These are phyloP conservation scores for Candida corydali DNA, from an alignment of 805 yeast genomes.

Conservation along the genomic window DNA sequence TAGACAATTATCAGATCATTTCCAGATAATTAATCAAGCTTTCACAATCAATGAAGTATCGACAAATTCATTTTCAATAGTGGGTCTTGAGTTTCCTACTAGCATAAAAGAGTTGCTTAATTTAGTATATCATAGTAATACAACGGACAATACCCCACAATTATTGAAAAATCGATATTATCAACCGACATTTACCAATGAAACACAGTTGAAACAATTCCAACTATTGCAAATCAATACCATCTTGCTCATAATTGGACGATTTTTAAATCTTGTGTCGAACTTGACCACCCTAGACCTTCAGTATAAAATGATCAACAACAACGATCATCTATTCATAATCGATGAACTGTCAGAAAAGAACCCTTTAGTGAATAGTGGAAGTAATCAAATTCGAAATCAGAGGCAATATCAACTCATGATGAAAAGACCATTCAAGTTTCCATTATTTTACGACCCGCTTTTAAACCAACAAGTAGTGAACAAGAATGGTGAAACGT, in stretches of 20 bases:
- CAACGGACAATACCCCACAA: constrained; percentile 8
- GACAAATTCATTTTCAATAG: constrained; percentile 22
- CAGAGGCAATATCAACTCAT: background rate
- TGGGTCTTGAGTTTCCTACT: constrained; percentile 34
- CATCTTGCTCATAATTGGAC: constrained; percentile 26
- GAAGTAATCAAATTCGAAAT: too few species aligned
- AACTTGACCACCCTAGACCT: constrained; percentile 20
- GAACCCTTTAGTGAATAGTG: constrained; percentile 4
- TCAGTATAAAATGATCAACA: constrained; percentile 23
- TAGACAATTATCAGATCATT: constrained; percentile 8
- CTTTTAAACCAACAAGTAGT: constrained; percentile 16
- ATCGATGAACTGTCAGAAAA: constrained; percentile 17
- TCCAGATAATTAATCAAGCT: constrained; percentile 19
- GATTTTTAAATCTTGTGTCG: constrained; percentile 22
- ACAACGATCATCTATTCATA: constrained; percentile 20
- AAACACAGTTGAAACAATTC: constrained; percentile 9
- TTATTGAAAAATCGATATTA: constrained; percentile 7
- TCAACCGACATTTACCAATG: constrained; percentile 6
- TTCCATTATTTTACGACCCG: constrained; percentile 27
- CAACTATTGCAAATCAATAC: constrained; percentile 28
- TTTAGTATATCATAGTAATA: constrained; percentile 27
- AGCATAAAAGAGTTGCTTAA: constrained; percentile 25
- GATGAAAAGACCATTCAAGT: constrained; percentile 8
- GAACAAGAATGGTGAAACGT: constrained; percentile 1
- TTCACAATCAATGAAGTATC: constrained; percentile 22